Base-by-base conservation (phyloP, 768 basidiomycete species). In the Plicaturopsis crispa region DNA sequence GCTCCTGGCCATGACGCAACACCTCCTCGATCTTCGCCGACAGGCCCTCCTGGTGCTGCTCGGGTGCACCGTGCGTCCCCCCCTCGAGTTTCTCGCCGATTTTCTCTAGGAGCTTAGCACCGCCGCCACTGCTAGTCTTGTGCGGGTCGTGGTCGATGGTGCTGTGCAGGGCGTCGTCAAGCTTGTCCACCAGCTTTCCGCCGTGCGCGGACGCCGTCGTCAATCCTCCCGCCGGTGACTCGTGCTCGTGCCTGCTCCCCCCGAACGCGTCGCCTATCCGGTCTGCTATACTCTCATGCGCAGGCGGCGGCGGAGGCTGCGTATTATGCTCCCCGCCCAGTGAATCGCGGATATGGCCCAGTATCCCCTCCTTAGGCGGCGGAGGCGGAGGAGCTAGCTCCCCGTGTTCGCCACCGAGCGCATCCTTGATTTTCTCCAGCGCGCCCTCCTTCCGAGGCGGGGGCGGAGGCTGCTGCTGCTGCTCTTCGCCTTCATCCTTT, bases 391-490 rank as follows among this genome's bases (percentile, higher is more conserved):
- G 13, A 36, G 23, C 24, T 40, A 12, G 14, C 13, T 28, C 26
- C 19, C 20, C 31, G n/a, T 40, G 32, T 17, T 19, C 6, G 10
- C 23, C 21, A 40, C 23, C 32, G 35, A 31, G 32, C 13, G 14
- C 4, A 35, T 35, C 17, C 21, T 33, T 20, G 6, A 23, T 23
- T 35, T 24, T 35, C n/a, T 24, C 14, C 13, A 22, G 5, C 14
- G 33, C 33, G 10, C 11, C 33, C 33, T 10, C 22, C 6, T 31
- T 33, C 30, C 48, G 40, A 6, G 46, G 47, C 45, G 22, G 33
- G 33, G 14, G 41, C 38, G 14, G 47, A 31, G 44, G 41, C 18
- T 48, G 39, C 14, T 43, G 44, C 18, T 31, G 26, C 13, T 46
- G 19, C 28, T 18, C 42, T 17, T 42, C 43, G 20, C 22, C 18